phyloP scores from a whole-genome alignment of 768 basidiomycete genomes.

The Calocybe indica region DNA sequence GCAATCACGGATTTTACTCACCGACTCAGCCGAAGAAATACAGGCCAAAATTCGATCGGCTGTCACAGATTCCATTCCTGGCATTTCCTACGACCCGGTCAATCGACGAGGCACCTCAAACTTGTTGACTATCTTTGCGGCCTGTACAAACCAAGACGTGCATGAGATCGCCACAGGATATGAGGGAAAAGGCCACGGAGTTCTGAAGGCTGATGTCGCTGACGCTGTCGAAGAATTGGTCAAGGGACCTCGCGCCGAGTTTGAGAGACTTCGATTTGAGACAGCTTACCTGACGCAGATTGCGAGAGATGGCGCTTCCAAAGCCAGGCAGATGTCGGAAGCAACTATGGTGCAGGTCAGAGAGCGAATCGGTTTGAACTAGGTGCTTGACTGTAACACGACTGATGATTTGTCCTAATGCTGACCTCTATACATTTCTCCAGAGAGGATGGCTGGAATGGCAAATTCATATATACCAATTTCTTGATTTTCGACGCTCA shows the following conservation, averaged over 20 bases:
- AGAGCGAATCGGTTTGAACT: constrained; percentile 48
- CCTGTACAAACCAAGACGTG: constrained; percentile 51
- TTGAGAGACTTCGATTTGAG: constrained; percentile 57
- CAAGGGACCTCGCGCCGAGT: constrained; percentile 63
- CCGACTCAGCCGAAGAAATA: constrained; percentile 62
- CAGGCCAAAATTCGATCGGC: constrained; percentile 68
- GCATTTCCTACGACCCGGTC: constrained; percentile 76
- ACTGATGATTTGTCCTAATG: too few species aligned
- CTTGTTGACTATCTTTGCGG: constrained; percentile 72
- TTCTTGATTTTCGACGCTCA: too few species aligned
- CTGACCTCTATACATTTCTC: too few species aligned
- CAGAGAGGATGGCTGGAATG: too few species aligned
- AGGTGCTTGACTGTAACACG: too few species aligned
- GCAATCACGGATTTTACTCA: constrained; percentile 80
- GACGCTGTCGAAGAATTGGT: constrained; percentile 68
- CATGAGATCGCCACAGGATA: constrained; percentile 43
- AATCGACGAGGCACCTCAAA: constrained; percentile 82
- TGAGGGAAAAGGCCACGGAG: constrained; percentile 49
- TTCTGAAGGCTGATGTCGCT: constrained; percentile 69
- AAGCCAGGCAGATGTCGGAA: constrained; percentile 56
- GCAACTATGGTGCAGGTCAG: constrained; percentile 66
- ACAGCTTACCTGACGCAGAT: constrained; percentile 54
- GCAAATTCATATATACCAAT: too few species aligned
- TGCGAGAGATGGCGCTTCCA: constrained; percentile 55
- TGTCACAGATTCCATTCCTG: constrained; percentile 76